Evolutionary conservation across 1,284 basidiomycete species (phyloP).

Genomic region (Sanguinoderma infundibulare): DNA sequence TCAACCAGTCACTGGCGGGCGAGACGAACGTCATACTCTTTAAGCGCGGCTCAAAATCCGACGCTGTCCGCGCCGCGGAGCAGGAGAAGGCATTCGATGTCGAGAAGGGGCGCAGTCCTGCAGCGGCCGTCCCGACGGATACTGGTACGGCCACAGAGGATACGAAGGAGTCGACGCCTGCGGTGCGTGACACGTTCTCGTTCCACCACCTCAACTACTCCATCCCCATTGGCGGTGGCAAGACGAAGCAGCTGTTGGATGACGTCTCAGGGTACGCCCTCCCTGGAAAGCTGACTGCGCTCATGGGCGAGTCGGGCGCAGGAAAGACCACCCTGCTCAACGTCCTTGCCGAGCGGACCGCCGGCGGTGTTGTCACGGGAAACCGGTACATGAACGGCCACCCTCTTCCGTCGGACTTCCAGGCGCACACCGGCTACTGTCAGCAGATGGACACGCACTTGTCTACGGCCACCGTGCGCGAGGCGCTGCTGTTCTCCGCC

Average conservation of each 20-base stretch:
- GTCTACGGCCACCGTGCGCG: constrained; percentile 78
- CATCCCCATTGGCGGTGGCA: constrained; percentile 60
- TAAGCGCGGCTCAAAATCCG: constrained; percentile 43
- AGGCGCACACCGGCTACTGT: constrained; percentile 76
- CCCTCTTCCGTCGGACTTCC: constrained; percentile 74
- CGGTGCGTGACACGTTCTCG: constrained; percentile 55
- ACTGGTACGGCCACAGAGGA: constrained; percentile 17
- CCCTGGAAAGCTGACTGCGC: constrained; percentile 78
- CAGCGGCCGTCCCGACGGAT: constrained; percentile 4
- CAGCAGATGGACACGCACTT: constrained; percentile 85
- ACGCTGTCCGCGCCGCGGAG: constrained; percentile 12
- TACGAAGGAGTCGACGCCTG: constrained; percentile 27
- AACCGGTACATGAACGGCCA: constrained; percentile 82
- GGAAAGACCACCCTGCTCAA: constrained; percentile 86
- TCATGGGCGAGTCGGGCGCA: constrained; percentile 85
- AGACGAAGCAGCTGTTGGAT: constrained; percentile 67
- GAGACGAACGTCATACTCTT: constrained; percentile 43
- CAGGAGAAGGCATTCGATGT: constrained; percentile 34
- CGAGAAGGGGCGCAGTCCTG: constrained; percentile 30
- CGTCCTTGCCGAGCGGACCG: constrained; percentile 81
- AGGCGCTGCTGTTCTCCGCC: constrained; percentile 85
- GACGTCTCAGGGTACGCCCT: constrained; percentile 85
- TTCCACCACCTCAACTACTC: constrained; percentile 69
- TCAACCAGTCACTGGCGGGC: constrained; percentile 42
- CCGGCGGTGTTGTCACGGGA: constrained; percentile 79